Evolutionary conservation across 2,329 filamentous ascomycete genomes (phyloP), one percentile per base, ranked within the genome.

Genomic region (Westerdykella aurantiaca): DNA sequence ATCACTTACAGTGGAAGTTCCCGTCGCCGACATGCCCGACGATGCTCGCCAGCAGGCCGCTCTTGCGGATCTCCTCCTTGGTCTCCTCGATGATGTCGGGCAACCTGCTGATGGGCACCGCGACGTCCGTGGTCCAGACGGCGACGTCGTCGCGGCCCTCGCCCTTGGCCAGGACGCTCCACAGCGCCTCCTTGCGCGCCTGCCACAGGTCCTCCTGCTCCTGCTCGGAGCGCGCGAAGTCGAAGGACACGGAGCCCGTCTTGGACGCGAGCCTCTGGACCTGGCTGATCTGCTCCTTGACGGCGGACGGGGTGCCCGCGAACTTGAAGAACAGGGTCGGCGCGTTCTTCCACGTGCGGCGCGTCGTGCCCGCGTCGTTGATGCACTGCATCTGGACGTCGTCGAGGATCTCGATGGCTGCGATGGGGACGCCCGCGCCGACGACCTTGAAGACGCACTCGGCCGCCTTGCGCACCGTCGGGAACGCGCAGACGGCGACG

Each of bases 321-420:
- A 88, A 88, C 68, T 87, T 88, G 70, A 89, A 80, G 57, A 89
- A 89, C 2, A 89, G 70, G 0, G 85, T 88, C 0, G 85, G 82
- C 0, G 71, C 69, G 58, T 87, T 84, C 45, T 78, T 78, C 85
- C 85, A 89, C 31, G 70, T 71, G 18, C 82, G 79, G 31, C 75
- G 75, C 0, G 80, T 81, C 61, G 73, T 76, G 21, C 83, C 83
- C 1, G 82, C 79, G 22, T 77, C 72, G 69, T 87, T 87, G 54
- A 87, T 79, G 35, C 83, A 80, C 40, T 72, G 68, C 83, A 96
- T 96, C 72, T 95, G 89, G 45, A 89, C 84, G 62, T 95, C 89
- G 69, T 96, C 90, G 22, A 96, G 74, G 45, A 96, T 85, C 70
- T 96, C 90, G 35, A 96, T 82, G n/a, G 90, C 90, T 0, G 90